phyloP scores from a whole-genome alignment of 2,329 filamentous ascomycete species.

The Tolypocladium inflatum region DNA sequence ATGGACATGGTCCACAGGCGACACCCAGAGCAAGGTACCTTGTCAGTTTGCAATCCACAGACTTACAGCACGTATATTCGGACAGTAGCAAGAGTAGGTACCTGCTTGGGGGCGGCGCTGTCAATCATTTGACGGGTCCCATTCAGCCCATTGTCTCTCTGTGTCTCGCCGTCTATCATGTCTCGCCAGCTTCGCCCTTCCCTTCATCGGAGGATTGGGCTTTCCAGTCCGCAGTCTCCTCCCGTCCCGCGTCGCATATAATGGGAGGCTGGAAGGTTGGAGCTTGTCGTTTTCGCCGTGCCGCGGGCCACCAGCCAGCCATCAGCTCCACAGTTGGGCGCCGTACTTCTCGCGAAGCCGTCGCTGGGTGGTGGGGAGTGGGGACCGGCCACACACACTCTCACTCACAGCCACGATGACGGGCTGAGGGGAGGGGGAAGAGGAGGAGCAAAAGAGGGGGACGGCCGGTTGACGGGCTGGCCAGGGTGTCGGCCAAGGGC shows the following conservation, averaged over 20 bases:
- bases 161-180: background rate
- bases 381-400: background rate
- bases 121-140: background rate
- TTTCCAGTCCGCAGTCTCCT: background rate
- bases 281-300: background rate
- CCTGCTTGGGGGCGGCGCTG: background rate
- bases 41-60: background rate
- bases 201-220: background rate
- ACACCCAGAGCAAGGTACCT: background rate
- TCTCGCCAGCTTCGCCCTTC: background rate
- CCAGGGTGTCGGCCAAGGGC: background rate
- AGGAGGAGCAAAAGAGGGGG: background rate
- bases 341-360: background rate
- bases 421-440: background rate
- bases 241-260: background rate
- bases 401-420: background rate
- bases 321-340: constrained; percentile 1
- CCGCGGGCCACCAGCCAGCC: background rate
- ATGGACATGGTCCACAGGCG: background rate
- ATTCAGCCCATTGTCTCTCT: background rate
- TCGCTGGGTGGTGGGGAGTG: background rate
- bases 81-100: no score
- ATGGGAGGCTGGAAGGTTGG: background rate
- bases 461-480: background rate
- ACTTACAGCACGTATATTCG: background rate